Evolutionary conservation across 306 rosid species (phyloP).

Genomic region (Citrullus amarus): DNA sequence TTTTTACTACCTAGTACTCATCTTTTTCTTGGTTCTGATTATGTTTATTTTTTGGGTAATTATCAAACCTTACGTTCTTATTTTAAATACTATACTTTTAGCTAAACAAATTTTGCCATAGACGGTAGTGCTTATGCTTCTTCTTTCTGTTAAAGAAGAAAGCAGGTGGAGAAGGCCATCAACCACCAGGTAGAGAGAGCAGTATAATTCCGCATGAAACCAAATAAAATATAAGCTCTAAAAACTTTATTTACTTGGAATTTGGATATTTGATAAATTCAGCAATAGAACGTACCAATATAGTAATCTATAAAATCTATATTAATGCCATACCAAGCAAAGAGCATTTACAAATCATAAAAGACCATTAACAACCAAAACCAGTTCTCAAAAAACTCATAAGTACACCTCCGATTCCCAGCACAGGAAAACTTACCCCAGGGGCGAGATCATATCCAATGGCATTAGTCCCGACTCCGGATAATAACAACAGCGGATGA

Average conservation of each 20-base stretch:
- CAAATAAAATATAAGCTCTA: background rate
- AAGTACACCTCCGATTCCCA: background rate
- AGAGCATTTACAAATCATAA: background rate
- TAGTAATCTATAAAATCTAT: background rate
- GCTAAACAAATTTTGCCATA: background rate
- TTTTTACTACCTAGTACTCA: background rate
- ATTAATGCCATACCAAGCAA: background rate
- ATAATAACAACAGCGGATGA: slow-evolving; percentile 73
- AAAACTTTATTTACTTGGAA: background rate
- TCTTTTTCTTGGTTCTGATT: background rate
- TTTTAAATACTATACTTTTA: background rate
- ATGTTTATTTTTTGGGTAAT: too few species aligned
- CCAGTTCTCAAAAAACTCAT: background rate
- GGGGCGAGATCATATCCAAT: slow-evolving; percentile 95
- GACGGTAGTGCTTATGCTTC: background rate
- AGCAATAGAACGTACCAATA: background rate
- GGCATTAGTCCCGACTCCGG: slow-evolving; percentile 97
- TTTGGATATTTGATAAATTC: background rate
- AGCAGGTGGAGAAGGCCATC: background rate
- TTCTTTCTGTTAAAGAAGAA: background rate
- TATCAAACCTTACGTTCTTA: background rate
- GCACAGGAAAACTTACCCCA: slow-evolving; percentile 26
- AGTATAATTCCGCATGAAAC: background rate
- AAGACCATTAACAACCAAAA: background rate
- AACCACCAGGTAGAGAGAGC: background rate